Evolutionary conservation across 495 filamentous ascomycete species (phyloP).

Genomic region (Penicillium chermesinum): DNA sequence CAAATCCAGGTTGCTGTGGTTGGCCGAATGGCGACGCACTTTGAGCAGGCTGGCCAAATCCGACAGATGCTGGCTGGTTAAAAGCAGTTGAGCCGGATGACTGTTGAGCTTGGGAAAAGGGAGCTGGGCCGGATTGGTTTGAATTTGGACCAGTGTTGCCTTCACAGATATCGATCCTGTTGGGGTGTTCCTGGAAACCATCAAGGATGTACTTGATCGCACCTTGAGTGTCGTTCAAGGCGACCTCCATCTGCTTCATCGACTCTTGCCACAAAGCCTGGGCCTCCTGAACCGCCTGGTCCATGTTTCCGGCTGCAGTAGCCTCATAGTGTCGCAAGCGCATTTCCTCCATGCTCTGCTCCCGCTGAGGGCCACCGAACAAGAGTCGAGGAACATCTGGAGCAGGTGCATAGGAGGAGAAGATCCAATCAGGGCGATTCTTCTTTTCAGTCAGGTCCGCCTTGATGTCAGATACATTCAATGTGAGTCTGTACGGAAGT

Average conservation of each 20-base stretch:
- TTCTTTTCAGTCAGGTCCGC: slow-evolving; percentile 52
- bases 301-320: slow-evolving; percentile 52
- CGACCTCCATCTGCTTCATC: slow-evolving; percentile 62
- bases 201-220: slow-evolving; percentile 68
- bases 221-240: slow-evolving; percentile 60
- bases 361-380: slow-evolving; percentile 70
- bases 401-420: slow-evolving; percentile 77
- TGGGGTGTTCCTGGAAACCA: slow-evolving; percentile 69
- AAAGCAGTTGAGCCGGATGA: slow-evolving; percentile 20
- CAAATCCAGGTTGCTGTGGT: slow-evolving; percentile 5
- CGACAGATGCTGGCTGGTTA: slow-evolving; percentile 25
- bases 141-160: slow-evolving; percentile 29
- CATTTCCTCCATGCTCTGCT: slow-evolving; percentile 81
- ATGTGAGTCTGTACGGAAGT: slow-evolving; percentile 37
- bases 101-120: slow-evolving; percentile 6
- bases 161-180: slow-evolving; percentile 67
- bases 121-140: neutral
- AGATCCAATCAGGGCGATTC: slow-evolving; percentile 71
- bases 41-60: slow-evolving; percentile 24
- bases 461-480: slow-evolving; percentile 54
- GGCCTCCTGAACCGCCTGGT: slow-evolving; percentile 64
- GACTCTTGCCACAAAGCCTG: slow-evolving; percentile 52
- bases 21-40: slow-evolving; percentile 14
- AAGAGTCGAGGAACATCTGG: slow-evolving; percentile 68
- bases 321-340: slow-evolving; percentile 62